Evolutionary conservation across 2,329 filamentous ascomycete species (phyloP), one percentile per base, ranked within the genome.

Genomic region (Pestalotiopsis sp.): DNA sequence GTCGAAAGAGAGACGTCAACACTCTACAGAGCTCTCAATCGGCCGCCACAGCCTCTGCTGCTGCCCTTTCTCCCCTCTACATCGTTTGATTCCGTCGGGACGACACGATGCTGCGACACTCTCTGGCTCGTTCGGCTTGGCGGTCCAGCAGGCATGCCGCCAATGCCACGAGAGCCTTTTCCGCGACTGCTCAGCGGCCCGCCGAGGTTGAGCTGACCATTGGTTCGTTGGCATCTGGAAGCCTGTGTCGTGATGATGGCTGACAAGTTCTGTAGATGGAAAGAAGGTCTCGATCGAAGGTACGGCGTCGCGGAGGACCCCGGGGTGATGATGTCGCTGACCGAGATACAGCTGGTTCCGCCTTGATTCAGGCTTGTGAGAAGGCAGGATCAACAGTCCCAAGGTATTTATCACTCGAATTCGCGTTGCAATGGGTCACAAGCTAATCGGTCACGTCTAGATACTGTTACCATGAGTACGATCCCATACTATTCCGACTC

Each of bases 381-480:
- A 98, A 99, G 86, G 96, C 95, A 73, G 96, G 96, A 79, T 89
- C 87, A 74, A 96, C 92, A 71, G 88, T 98, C 78, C 95, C 95
- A 75, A 94, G 92, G 92, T 93, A 83, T 77, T 86, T 78, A 56
- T 23, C 41, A 13, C 27, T 36, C n/a, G 25, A 31, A 14, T 11
- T 1, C 27, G 17, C n/a, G 11, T 27, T 3, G 1, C 4, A 38
- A 11, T n/a, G 4, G 13, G 4, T 75, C 17, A 67, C 58, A 68
- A 75, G 71, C 81, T 84, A 75, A 83, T 75, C 13, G 39, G 45
- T 61, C 31, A 68, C 72, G 45, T 74, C 68, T 74, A 93, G 95
- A 93, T 98, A 97, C 84, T 98, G 95, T 85, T 98, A 98, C 84
- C 95, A 98, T 89, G 95, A 98, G 92, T 94, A 90, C 84, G 90